These are phyloP conservation scores for Fusarium nelsonii DNA, from an alignment of 2,329 filamentous ascomycete genomes.

Conservation along the genomic window DNA sequence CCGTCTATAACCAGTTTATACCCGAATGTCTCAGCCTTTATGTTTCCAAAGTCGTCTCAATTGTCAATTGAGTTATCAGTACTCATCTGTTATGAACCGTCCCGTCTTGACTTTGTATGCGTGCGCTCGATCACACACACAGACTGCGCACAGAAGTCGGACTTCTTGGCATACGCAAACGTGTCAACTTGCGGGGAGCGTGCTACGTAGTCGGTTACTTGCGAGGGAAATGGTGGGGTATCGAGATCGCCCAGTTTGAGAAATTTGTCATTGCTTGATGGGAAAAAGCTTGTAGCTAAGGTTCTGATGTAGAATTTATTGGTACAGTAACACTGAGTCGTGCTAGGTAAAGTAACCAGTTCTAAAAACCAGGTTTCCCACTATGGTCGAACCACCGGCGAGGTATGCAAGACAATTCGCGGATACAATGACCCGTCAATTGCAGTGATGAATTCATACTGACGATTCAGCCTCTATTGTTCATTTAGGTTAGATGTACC, in stretches of 20 bases:
- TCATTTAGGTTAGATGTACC: not conserved
- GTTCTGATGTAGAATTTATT: not conserved
- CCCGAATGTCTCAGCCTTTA: not conserved
- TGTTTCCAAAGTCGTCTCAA: not conserved
- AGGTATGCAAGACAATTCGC: not conserved
- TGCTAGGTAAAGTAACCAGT: not conserved
- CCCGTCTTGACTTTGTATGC: not conserved
- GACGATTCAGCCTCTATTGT: conserved; percentile 9
- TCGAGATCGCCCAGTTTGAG: conserved; percentile 23
- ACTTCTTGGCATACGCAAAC: conserved; percentile 29
- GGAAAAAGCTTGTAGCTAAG: conserved; percentile 1
- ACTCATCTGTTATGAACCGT: not conserved
- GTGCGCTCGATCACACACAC: not conserved
- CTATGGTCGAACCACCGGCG: not conserved
- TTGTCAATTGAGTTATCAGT: not conserved
- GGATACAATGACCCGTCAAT: not conserved
- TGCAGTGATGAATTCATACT: conserved; percentile 16
- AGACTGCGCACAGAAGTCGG: conserved; percentile 12
- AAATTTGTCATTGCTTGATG: conserved; percentile 19
- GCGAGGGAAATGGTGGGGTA: conserved; percentile 27
- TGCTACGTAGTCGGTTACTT: conserved; percentile 1
- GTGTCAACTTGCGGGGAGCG: conserved; percentile 33
- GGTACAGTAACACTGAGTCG: not conserved
- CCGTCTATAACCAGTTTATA: conserved; percentile 4
- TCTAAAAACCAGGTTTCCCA: conserved; percentile 30